Evolutionary conservation across 176 grass and related monocot genomes (phyloP).

Genomic region (Cenchrus fungigraminus): DNA sequence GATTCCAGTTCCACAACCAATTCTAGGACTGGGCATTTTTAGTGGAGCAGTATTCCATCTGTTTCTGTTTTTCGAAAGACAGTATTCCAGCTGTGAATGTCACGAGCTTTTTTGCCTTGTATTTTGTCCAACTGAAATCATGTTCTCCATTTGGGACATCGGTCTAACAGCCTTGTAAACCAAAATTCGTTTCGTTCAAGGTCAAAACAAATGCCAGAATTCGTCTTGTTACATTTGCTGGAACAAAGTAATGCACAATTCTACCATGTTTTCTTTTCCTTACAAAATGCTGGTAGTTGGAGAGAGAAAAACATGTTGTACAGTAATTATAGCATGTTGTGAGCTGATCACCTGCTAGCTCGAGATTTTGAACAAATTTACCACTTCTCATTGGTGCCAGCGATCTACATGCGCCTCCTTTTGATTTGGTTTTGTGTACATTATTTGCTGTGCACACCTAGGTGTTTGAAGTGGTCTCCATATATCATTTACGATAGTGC

Average conservation of each 20-base stretch:
- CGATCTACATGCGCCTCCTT: background rate
- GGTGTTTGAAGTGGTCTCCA: background rate
- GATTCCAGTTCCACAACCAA: background rate
- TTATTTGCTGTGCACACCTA: background rate
- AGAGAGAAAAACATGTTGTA: background rate
- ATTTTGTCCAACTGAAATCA: conserved; percentile 16
- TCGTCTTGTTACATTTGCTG: background rate
- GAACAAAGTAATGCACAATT: background rate
- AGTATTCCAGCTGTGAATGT: background rate
- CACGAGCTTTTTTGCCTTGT: conserved; percentile 16
- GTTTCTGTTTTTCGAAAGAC: too few relatives aligned
- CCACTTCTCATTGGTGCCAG: background rate
- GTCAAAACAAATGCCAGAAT: background rate
- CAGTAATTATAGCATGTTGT: background rate
- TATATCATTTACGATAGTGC: background rate
- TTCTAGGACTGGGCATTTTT: background rate
- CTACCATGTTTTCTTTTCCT: background rate
- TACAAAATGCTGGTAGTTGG: background rate
- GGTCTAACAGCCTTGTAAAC: background rate
- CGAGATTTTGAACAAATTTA: background rate
- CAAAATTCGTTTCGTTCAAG: background rate
- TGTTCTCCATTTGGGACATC: conserved; percentile 13
- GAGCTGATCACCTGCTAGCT: background rate
- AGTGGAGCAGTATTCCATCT: too few relatives aligned
- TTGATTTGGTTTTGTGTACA: background rate